Base-by-base conservation (phyloP, 106 monocot species). In the Allium fistulosum region DNA sequence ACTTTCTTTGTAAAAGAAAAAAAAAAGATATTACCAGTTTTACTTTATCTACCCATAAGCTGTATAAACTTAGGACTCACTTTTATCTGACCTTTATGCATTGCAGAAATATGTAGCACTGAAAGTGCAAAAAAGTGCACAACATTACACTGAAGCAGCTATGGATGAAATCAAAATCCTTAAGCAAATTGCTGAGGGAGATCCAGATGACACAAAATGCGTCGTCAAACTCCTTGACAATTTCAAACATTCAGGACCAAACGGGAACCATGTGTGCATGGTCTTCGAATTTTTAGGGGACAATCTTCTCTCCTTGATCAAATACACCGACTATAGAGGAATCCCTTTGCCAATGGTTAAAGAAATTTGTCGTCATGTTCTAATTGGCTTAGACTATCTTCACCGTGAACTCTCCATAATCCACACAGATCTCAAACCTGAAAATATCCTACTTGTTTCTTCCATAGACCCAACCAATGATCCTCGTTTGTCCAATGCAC, bases 91-190 rank as follows among this genome's bases (percentile, higher is more conserved):
- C 67, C 63, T 10, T 66, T 70, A 49, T 11, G 62, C 53, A 9
- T 16, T 85, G 65, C 85, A 99, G 99, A 70, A 87, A 13, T 99
- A 87, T 71, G 99, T 99, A 17, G 99, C 99, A 1, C 77, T 99
- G 49, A 99, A 99, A 78, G 99, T 99, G 80, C 99, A 99, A 78
- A 99, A 99, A 83, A 99, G 99, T 67, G 99, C 99, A 8, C 99
- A 93, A 56, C 92, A 93, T 72, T 99, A 99, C 71, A 93, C 99
- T 4, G 99, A 99, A 75, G 99, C 93, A 37, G 99, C 99, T 11
- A 90, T 99, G 99, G 99, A 99, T 63, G 99, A 99, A 81, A 93
- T 99, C 73, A 93, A 93, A 51, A 99, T 99, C 70, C 75, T 99
- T 69, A 99, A 93, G 78, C 93, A 99, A 79, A 87, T 99, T 49